Evolutionary conservation across 305 asterid species (phyloP), one percentile per base, ranked within the genome.

Genomic region (Solanum hybrid): DNA sequence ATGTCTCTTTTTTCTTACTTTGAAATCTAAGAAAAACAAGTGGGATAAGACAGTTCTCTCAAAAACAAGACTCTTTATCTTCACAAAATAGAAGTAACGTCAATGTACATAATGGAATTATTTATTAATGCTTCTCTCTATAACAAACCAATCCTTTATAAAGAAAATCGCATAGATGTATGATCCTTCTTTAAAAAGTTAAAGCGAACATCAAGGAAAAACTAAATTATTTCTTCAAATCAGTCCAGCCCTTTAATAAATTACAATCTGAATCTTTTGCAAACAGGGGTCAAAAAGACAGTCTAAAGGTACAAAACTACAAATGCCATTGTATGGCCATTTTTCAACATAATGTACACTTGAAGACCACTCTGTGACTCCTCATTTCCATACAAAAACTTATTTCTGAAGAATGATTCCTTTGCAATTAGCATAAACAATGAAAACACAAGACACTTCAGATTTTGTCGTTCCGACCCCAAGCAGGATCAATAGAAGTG

Each of bases 401-500:
- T 85, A 32, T 32, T 85, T 60, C 88, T 22, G 77, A 85, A 85
- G 88, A 60, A 85, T 60, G 77, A 34, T 35, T 32, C 73, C n/a
- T 32, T 32, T 60, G 88, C 88, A 34, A 34, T 56, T 56, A 85
- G 77, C 51, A 87, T 7, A 71, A 16, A 87, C 71, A 87, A 26
- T 26, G 88, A 85, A 6, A 35, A 85, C 88, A 85, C 3, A 60
- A 32, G 34, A 12, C 56, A 60, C 78, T 32, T 85, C 77, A 60
- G 84, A 24, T 31, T 87, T 38, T 40, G 32, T 31, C 31, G 4
- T 69, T 36, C 9, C 20, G n/a, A 64, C 10, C 36, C 22, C 0
- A 16, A 81, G 71, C 88, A 31, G 76, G 86, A 88, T 93, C 87
- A 94, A 34, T 91, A 92, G 16, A 97, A 91, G 92, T 88, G 89